A percentile compares a stretch with the other conserved stretches of the same genome.
Evolutionary conservation across 345 rosid species (phyloP).

Genomic region (Lagerstroemia speciosa): DNA sequence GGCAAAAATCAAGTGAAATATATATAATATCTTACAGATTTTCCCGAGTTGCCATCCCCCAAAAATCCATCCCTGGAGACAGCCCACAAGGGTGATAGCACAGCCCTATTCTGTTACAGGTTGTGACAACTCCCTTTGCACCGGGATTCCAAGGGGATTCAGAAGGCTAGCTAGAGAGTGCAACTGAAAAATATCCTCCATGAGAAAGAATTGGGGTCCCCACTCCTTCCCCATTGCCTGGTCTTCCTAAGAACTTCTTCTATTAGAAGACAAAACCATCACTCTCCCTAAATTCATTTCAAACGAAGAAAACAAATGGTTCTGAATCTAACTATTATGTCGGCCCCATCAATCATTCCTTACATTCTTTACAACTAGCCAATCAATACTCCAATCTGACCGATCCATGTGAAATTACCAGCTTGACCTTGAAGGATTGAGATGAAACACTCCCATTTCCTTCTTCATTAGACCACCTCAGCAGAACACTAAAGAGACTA

Average conservation of each 20-base stretch:
- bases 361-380: neutral
- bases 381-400: neutral
- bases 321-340: neutral
- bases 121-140: neutral
- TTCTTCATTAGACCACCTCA: no score
- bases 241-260: neutral
- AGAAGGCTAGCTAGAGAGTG: neutral
- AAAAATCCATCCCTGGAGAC: no score
- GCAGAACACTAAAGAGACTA: no score
- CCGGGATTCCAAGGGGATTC: no score
- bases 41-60: no score
- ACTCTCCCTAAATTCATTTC: neutral
- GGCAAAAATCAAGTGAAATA: no score
- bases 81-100: neutral
- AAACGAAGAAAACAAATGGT: neutral
- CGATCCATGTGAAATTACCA: no score
- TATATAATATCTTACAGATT: no score
- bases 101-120: neutral
- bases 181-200: neutral
- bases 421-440: no score
- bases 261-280: neutral
- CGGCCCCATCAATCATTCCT: neutral
- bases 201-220: neutral
- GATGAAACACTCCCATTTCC: no score
- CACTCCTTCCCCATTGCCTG: neutral